Percentiles rank a stretch among this genome's conserved stretches.
These are phyloP conservation scores for Cardiospermum halicacabum DNA, from an alignment of 345 rosid species.

Conservation along the genomic window DNA sequence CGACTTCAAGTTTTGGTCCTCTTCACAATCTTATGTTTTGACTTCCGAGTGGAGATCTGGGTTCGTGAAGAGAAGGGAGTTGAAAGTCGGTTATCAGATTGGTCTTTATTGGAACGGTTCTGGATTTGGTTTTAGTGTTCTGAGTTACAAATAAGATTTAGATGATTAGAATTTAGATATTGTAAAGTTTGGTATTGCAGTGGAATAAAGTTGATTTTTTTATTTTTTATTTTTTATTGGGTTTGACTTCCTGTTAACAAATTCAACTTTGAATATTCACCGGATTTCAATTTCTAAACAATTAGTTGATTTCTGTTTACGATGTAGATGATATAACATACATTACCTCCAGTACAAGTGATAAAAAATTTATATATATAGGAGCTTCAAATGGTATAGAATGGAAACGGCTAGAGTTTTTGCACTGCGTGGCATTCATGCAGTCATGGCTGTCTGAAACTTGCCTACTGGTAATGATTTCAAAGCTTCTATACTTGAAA, in stretches of 20 bases:
- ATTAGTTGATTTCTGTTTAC: too few relatives aligned
- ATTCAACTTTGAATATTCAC: too few relatives aligned
- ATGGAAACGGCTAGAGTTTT: conserved; percentile 70
- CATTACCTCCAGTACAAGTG: too few relatives aligned
- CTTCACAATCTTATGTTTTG: neutral
- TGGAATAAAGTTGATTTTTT: too few relatives aligned
- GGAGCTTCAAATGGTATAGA: conserved; percentile 82
- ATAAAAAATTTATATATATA: too few relatives aligned
- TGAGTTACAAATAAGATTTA: too few relatives aligned
- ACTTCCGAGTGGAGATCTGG: neutral
- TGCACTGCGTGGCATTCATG: conserved; percentile 69
- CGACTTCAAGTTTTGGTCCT: neutral
- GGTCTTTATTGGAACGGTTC: neutral
- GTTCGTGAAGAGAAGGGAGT: neutral
- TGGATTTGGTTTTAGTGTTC: neutral
- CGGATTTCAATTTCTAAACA: too few relatives aligned
- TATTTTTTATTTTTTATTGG: too few relatives aligned
- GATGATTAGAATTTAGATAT: too few relatives aligned
- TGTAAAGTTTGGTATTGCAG: too few relatives aligned
- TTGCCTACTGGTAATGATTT: conserved; percentile 47
- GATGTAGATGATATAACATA: too few relatives aligned
- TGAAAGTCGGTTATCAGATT: neutral
- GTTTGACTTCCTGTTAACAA: too few relatives aligned
- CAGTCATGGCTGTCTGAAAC: conserved; percentile 66
- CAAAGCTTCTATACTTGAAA: conserved; percentile 48